Evolutionary conservation across 179 eudicot genomes (phyloP).

Genomic region (Spinacia oleracea): DNA sequence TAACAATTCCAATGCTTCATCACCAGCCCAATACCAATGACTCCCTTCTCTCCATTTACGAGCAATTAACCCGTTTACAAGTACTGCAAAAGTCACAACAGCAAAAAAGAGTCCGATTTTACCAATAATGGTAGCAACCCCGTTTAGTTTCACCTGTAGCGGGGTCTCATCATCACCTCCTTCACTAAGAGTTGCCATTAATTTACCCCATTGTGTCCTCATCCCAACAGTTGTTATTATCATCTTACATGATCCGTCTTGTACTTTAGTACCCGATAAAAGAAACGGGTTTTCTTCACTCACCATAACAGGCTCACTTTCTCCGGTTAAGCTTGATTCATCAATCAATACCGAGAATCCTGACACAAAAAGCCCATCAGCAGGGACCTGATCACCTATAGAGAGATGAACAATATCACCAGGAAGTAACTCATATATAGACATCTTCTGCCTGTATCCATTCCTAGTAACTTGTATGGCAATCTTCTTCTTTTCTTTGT

Average conservation of each 20-base stretch:
- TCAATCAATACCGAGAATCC: slow-evolving; percentile 83
- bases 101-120: slow-evolving; percentile 89
- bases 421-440: slow-evolving; percentile 73
- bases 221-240: slow-evolving; percentile 90
- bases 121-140: slow-evolving; percentile 93
- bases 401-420: slow-evolving; percentile 91
- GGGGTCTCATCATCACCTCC: slow-evolving; percentile 98
- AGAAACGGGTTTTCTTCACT: slow-evolving; percentile 69
- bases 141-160: slow-evolving; percentile 85
- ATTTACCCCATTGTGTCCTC: slow-evolving; percentile 96
- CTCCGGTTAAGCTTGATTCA: slow-evolving; percentile 92
- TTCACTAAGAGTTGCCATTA: slow-evolving; percentile 90
- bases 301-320: slow-evolving; percentile 87
- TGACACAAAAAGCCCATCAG: slow-evolving; percentile 87
- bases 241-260: slow-evolving; percentile 97
- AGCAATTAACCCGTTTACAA: slow-evolving; percentile 60
- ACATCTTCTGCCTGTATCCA: slow-evolving; percentile 80
- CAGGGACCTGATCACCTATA: slow-evolving; percentile 96
- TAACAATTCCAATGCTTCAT: slow-evolving; percentile 69
- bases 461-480: slow-evolving; percentile 79
- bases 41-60: slow-evolving; percentile 63
- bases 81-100: slow-evolving; percentile 81
- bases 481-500: slow-evolving; percentile 93
- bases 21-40: slow-evolving; percentile 63
- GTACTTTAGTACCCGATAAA: slow-evolving; percentile 89